phyloP scores from a whole-genome alignment of 495 filamentous ascomycete species.

The Neurospora sp. region DNA sequence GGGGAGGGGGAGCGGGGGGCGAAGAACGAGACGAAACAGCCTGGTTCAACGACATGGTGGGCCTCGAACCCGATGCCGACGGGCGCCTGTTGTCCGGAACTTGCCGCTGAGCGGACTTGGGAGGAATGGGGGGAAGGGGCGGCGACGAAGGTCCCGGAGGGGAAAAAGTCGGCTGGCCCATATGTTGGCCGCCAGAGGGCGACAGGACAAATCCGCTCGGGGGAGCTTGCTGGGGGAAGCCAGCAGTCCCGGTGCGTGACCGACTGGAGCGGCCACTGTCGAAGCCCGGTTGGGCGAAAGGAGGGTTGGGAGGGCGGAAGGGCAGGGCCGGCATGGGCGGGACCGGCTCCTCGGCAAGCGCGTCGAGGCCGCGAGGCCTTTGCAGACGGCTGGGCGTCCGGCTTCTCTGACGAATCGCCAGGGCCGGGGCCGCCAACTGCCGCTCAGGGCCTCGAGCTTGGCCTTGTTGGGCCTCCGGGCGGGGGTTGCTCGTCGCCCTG shows the following conservation, averaged over 20 bases:
- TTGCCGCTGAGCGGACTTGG: neutral
- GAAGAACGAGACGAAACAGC: neutral
- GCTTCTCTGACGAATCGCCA: neutral
- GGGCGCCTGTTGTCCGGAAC: neutral
- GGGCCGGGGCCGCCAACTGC: neutral
- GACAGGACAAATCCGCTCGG: neutral
- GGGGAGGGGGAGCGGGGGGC: neutral
- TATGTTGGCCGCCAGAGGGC: neutral
- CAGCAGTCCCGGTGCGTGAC: neutral
- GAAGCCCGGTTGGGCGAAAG: neutral
- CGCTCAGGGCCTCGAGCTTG: neutral
- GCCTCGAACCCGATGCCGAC: neutral
- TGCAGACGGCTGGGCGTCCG: neutral
- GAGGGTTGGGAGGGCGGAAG: neutral
- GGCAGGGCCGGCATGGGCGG: neutral
- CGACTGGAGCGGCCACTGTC: neutral
- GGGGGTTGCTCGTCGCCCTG: neutral
- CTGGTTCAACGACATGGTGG: neutral
- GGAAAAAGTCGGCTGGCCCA: neutral
- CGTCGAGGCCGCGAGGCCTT: neutral
- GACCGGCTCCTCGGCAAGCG: neutral
- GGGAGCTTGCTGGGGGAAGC: neutral
- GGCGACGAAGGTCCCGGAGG: neutral
- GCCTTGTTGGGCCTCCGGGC: neutral
- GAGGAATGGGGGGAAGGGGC: neutral